A percentile compares a stretch with the other conserved stretches of the same genome.
Conservation (phyloP, 2,329 filamentous ascomycete genomes). For the Helotiales sp. region DNA sequence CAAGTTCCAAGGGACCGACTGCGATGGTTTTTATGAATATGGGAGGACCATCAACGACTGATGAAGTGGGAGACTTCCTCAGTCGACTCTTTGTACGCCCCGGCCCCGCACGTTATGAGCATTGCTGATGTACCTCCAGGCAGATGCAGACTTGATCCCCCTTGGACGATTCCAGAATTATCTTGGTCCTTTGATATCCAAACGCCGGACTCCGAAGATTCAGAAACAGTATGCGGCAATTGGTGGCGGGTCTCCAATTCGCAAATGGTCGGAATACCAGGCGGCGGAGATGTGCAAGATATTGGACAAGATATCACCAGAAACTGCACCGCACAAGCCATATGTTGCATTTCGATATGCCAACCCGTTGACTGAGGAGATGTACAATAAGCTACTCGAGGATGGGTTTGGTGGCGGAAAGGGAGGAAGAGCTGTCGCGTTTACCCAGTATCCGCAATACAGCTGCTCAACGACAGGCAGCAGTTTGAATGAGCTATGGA, state of each 20-base stretch:
- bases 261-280: constrained; percentile 97
- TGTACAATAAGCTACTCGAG: constrained; percentile 80
- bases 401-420: constrained; percentile 91
- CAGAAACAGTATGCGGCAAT: constrained; percentile 94
- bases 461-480: constrained; percentile 97
- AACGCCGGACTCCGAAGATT: constrained; percentile 91
- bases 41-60: constrained; percentile 88
- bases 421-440: constrained; percentile 92
- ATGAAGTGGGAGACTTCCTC: constrained; percentile 88
- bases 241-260: constrained; percentile 95
- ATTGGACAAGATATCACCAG: constrained; percentile 85
- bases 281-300: constrained; percentile 96
- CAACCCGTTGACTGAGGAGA: constrained; percentile 89
- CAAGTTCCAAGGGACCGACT: constrained; percentile 77
- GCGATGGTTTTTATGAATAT: constrained; percentile 99
- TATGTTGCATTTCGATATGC: constrained; percentile 98
- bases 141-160: constrained; percentile 94
- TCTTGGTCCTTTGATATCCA: constrained; percentile 84
- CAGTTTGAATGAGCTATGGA: constrained; percentile 96
- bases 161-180: constrained; percentile 90
- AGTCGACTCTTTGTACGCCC: constrained; percentile 84
- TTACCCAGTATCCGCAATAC: constrained; percentile 98
- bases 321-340: constrained; percentile 94
- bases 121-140: constrained; percentile 53
- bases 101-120: constrained; percentile 10